phyloP scores from a whole-genome alignment of 495 filamentous ascomycete species.

The Venustampulla echinocandica region DNA sequence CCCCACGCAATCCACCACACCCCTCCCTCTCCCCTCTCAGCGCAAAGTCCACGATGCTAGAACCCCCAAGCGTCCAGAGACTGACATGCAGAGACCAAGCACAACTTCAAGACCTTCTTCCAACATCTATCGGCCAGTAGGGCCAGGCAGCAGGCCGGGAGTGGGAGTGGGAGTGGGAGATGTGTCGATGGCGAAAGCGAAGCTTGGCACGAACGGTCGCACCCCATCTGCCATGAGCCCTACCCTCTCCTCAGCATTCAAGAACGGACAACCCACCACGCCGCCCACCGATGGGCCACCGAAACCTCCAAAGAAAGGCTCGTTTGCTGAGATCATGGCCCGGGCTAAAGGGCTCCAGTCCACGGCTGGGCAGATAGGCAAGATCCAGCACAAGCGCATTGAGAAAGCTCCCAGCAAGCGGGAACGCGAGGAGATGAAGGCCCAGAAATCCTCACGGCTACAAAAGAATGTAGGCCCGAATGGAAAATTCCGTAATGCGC shows the following conservation, averaged over 20 bases:
- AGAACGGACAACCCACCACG: slow-evolving; percentile 19
- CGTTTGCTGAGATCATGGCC: slow-evolving; percentile 60
- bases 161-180: slow-evolving; percentile 22
- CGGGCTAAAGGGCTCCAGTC: slow-evolving; percentile 48
- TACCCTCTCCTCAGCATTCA: slow-evolving; percentile 5
- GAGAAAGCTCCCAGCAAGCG: slow-evolving; percentile 36
- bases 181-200: slow-evolving; percentile 24
- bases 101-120: slow-evolving; percentile 19
- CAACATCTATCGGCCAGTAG: slow-evolving; percentile 24
- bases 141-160: slow-evolving; percentile 19
- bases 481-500: slow-evolving; percentile 18
- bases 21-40: slow-evolving; percentile 31
- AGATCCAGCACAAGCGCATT: slow-evolving; percentile 48
- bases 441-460: slow-evolving; percentile 21
- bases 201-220: slow-evolving; percentile 14
- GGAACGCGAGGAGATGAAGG: slow-evolving; percentile 36
- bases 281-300: slow-evolving; percentile 7
- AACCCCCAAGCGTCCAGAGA: slow-evolving; percentile 26
- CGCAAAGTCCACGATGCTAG: slow-evolving; percentile 40
- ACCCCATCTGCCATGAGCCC: slow-evolving; percentile 1
- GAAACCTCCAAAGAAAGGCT: slow-evolving; percentile 51
- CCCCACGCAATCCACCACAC: slow-evolving; percentile 21
- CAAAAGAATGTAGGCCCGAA: slow-evolving; percentile 18
- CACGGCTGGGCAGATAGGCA: slow-evolving; percentile 37
- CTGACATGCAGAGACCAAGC: slow-evolving; percentile 24